Base-by-base conservation (phyloP, 75 land plant species). In the Selaginella tamariscina region DNA sequence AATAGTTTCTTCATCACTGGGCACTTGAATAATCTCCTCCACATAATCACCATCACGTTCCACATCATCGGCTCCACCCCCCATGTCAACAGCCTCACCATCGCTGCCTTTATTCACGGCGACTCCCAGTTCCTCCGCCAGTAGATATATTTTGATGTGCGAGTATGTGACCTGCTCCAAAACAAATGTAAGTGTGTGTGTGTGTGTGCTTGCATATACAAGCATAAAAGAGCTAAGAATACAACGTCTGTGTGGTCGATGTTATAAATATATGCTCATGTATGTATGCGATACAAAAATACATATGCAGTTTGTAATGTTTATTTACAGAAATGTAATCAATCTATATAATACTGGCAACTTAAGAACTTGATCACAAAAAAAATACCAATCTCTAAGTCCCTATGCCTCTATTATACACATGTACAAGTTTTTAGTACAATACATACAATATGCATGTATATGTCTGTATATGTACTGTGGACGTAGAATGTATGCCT, bases 161-260 rank as follows among this genome's bases (percentile, higher is more conserved):
- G 29, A 54, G 68, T 88, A 88, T 56, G 55, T 74, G 29, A 88
- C 77, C 91, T 88, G 82, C 1, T 55, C 20, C 28, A 67, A 55
- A 21, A 33, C 32, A 18, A 30, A 55, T 67, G 23, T 63, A 5
- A 39, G n/a, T n/a, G 28, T 9, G 44, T 1, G n/a, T n/a, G n/a
- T n/a, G n/a, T n/a, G n/a, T n/a, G n/a, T n/a, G n/a, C n/a, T n/a
- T n/a, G n/a, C n/a, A 29, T n/a, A 54, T 30, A 30, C 0, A 5
- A 30, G 0, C 13, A 31, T 22, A 32, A 54, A 27, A 0, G 1
- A 9, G 31, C 64, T 23, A 29, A 65, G 26, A 65, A 33, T 28
- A 56, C 39, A n/a, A 23, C 39, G 24, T 15, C 0, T n/a, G 15
- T 31, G 24, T 9, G 32, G 32, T 31, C 2, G 20, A 13, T 29